A percentile compares a stretch with the other conserved stretches of the same genome.
phyloP scores from a whole-genome alignment of 495 filamentous ascomycete genomes.

The Opeltia flavorubescens region DNA sequence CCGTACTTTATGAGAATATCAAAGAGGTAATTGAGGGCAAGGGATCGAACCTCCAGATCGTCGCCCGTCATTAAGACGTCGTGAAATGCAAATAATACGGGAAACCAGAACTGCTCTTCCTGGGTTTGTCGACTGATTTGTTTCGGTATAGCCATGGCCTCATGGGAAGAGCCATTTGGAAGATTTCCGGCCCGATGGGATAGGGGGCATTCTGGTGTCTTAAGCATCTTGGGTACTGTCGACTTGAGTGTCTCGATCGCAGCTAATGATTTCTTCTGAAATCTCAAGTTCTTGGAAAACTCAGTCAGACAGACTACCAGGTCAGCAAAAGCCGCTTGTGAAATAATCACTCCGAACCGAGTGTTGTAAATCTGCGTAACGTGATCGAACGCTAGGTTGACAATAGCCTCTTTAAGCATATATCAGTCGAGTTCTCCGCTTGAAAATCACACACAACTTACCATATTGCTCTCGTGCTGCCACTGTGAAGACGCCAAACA shows the following conservation, averaged over 20 bases:
- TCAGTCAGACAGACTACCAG: conserved; percentile 91
- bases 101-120: conserved; percentile 98
- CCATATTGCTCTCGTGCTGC: conserved; percentile 82
- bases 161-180: conserved; percentile 25
- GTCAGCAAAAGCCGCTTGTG: conserved; percentile 92
- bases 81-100: conserved; percentile 93
- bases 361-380: conserved; percentile 96
- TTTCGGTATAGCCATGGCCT: conserved; percentile 31
- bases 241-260: conserved; percentile 90
- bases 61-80: conserved; percentile 98
- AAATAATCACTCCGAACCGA: conserved; percentile 91
- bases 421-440: conserved; percentile 1
- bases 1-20: conserved; percentile 82
- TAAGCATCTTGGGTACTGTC: conserved; percentile 84
- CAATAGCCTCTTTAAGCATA: conserved; percentile 60
- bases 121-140: conserved; percentile 47
- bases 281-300: conserved; percentile 94
- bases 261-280: conserved; percentile 94
- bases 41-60: conserved; percentile 88
- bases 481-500: conserved; percentile 98
- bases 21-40: conserved; percentile 87
- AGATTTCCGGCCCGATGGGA: conserved; percentile 38
- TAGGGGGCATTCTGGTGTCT: conserved; percentile 88
- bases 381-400: conserved; percentile 92
- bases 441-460: conserved; percentile 9